Evolutionary conservation across 1,284 basidiomycete species (phyloP).

Genomic region (Rugosomyces carneus): DNA sequence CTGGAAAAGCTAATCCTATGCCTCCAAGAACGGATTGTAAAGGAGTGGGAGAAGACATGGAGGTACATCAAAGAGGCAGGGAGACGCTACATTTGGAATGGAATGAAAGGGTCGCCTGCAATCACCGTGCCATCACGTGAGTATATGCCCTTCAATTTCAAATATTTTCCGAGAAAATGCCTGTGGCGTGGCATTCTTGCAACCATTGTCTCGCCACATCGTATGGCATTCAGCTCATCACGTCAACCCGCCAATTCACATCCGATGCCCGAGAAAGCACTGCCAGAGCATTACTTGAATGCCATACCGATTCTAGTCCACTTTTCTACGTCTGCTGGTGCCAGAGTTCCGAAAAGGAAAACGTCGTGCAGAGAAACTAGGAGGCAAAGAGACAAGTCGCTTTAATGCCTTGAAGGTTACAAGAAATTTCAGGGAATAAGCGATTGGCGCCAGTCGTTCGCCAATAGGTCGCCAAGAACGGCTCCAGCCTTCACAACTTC

Average conservation of each 20-base stretch:
- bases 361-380: slow-evolving; percentile 51
- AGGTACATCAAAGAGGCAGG: neutral
- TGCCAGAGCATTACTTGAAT: slow-evolving; percentile 59
- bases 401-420: slow-evolving; percentile 47
- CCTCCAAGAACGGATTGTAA: slow-evolving; percentile 60
- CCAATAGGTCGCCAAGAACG: slow-evolving; percentile 48
- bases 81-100: neutral
- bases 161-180: slow-evolving; percentile 30
- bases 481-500: slow-evolving; percentile 49
- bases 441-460: slow-evolving; percentile 44
- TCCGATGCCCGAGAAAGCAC: slow-evolving; percentile 64
- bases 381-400: slow-evolving; percentile 30
- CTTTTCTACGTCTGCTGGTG: slow-evolving; percentile 43
- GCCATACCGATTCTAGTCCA: slow-evolving; percentile 68
- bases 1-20: slow-evolving; percentile 47
- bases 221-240: slow-evolving; percentile 54
- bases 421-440: slow-evolving; percentile 50
- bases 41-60: slow-evolving; percentile 38
- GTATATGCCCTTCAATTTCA: neutral
- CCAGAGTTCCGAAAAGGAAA: slow-evolving; percentile 68
- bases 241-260: slow-evolving; percentile 57
- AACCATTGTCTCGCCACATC: slow-evolving; percentile 45
- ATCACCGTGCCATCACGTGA: slow-evolving; percentile 5
- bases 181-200: slow-evolving; percentile 33
- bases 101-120: slow-evolving; percentile 3